Evolutionary conservation across 1,284 basidiomycete species (phyloP).

Genomic region (Boletus calvinii): DNA sequence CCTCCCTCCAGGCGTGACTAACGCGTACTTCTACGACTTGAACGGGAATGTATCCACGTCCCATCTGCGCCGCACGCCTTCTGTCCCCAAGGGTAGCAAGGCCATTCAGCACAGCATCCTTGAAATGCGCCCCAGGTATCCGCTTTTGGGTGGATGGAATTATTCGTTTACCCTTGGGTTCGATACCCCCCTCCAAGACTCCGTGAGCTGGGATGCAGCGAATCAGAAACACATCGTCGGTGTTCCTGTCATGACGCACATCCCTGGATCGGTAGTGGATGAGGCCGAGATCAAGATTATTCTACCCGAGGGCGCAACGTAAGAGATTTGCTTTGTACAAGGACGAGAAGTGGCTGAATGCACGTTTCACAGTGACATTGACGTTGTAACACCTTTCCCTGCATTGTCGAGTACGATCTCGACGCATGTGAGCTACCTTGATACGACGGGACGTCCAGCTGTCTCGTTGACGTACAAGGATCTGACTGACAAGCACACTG

Average conservation of each 20-base stretch:
- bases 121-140: constrained; percentile 89
- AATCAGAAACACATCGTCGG: constrained; percentile 70
- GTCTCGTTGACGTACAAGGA: constrained; percentile 73
- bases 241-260: constrained; percentile 83
- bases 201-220: constrained; percentile 58
- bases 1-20: constrained; percentile 78
- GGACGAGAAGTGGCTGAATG: constrained; percentile 6
- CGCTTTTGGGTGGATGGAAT: constrained; percentile 96
- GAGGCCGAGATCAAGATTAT: constrained; percentile 80
- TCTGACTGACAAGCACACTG: constrained; percentile 78
- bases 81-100: constrained; percentile 55
- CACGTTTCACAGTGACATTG: constrained; percentile 60
- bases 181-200: constrained; percentile 81
- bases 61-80: constrained; percentile 67
- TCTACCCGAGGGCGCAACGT: constrained; percentile 93
- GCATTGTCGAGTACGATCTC: constrained; percentile 59
- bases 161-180: constrained; percentile 94
- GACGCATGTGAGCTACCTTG: constrained; percentile 85
- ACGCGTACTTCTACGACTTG: constrained; percentile 85
- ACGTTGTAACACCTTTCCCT: constrained; percentile 77
- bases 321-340: constrained; percentile 37
- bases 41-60: constrained; percentile 98
- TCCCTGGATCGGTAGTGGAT: constrained; percentile 81
- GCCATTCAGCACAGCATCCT: constrained; percentile 60
- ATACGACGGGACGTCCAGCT: constrained; percentile 86